Evolutionary conservation across 2,329 filamentous ascomycete species (phyloP).

Genomic region (Xylariomycetidae sp.): DNA sequence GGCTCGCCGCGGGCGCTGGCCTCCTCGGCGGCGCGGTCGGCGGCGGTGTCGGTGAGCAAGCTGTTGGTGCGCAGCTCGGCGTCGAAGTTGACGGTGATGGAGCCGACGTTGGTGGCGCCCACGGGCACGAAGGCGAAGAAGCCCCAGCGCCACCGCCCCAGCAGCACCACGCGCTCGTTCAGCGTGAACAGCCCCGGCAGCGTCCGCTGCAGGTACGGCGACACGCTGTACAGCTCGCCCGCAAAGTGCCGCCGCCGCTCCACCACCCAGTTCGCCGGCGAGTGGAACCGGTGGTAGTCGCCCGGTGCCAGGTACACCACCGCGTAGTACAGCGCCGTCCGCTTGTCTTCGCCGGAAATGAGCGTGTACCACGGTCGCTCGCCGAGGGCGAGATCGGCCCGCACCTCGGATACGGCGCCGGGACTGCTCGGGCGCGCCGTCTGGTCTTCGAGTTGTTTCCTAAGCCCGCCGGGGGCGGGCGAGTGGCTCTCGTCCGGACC

Average conservation of each 20-base stretch:
- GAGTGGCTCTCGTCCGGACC: constrained; percentile 36
- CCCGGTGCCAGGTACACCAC: constrained; percentile 95
- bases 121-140: constrained; percentile 97
- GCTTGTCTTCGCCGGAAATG: constrained; percentile 53
- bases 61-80: constrained; percentile 88
- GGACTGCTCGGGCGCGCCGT: constrained; percentile 57
- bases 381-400: constrained; percentile 72
- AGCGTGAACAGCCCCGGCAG: constrained; percentile 92
- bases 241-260: constrained; percentile 95
- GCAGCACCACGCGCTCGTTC: constrained; percentile 89
- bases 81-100: constrained; percentile 96
- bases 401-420: constrained; percentile 75
- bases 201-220: constrained; percentile 87
- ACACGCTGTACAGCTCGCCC: constrained; percentile 91
- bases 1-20: constrained; percentile 70
- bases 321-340: constrained; percentile 82
- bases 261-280: constrained; percentile 90
- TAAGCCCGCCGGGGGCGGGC: constrained; percentile 27
- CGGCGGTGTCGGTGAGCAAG: constrained; percentile 84
- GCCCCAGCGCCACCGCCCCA: constrained; percentile 92
- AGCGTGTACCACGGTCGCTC: constrained; percentile 65
- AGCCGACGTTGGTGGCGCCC: constrained; percentile 94
- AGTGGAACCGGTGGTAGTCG: constrained; percentile 98
- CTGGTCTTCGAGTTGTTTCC: constrained; percentile 58
- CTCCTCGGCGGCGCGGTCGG: constrained; percentile 76